A percentile compares a stretch with the other conserved stretches of the same genome.
phyloP scores from a whole-genome alignment of 495 filamentous ascomycete genomes.

The Penicillium bialowiezense region DNA sequence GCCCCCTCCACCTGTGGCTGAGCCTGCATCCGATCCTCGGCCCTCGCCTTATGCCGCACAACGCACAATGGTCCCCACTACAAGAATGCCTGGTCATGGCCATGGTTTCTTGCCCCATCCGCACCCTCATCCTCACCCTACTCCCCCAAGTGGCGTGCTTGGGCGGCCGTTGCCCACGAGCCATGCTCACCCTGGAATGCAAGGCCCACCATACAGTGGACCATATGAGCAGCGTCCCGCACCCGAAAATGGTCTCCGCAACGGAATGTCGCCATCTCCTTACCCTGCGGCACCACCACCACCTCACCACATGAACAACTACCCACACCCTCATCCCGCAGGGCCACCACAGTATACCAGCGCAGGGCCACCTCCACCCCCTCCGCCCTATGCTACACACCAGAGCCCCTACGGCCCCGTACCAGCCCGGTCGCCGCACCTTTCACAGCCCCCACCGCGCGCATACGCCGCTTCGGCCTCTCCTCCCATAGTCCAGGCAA shows the following conservation, averaged over 20 bases:
- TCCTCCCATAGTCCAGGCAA: slow-evolving; percentile 43
- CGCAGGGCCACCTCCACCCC: slow-evolving; percentile 38
- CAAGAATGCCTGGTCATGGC: slow-evolving; percentile 23
- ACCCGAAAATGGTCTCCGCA: slow-evolving; percentile 28
- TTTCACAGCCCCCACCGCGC: slow-evolving; percentile 35
- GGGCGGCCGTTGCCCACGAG: slow-evolving; percentile 29
- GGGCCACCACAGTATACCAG: slow-evolving; percentile 28
- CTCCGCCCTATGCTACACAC: slow-evolving; percentile 35
- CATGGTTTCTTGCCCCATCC: slow-evolving; percentile 32
- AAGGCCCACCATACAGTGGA: slow-evolving; percentile 12
- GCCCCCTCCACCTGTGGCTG: slow-evolving; percentile 19
- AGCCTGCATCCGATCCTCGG: slow-evolving; percentile 34
- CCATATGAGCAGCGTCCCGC: slow-evolving; percentile 37
- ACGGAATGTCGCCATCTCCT: slow-evolving; percentile 33
- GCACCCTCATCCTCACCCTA: slow-evolving; percentile 4
- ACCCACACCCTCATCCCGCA: slow-evolving; percentile 31
- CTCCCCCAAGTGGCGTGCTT: slow-evolving; percentile 24
- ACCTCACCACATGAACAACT: slow-evolving; percentile 31
- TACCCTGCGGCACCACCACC: slow-evolving; percentile 29
- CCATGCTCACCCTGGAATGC: slow-evolving; percentile 24
- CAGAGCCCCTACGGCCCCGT: slow-evolving; percentile 43
- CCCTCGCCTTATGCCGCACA: slow-evolving; percentile 35
- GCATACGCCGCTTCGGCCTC: slow-evolving; percentile 46
- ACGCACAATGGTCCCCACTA: slow-evolving; percentile 33
- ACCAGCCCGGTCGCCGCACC: slow-evolving; percentile 39